Evolutionary conservation across 805 yeast species (phyloP).

Genomic region (Aciculoconidium aculeatum): DNA sequence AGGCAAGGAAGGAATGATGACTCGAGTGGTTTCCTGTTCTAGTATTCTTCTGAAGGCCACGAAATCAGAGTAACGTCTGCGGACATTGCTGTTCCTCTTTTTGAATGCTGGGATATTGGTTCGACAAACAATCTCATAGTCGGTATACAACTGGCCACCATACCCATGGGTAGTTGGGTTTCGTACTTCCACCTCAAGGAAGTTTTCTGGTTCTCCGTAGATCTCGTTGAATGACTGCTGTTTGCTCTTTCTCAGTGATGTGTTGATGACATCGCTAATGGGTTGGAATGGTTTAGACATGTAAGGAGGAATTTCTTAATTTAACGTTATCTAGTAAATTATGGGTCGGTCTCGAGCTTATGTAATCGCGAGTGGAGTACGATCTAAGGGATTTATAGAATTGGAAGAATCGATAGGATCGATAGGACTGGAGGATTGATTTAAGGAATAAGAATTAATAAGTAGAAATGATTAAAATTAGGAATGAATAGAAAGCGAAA

Average conservation of each 20-base stretch:
- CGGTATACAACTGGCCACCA: slow-evolving; percentile 72
- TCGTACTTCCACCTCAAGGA: slow-evolving; percentile 76
- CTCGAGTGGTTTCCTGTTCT: slow-evolving; percentile 71
- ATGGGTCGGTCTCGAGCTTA: too few species aligned
- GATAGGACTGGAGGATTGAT: too few species aligned
- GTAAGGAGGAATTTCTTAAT: too few species aligned
- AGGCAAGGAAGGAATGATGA: slow-evolving; percentile 81
- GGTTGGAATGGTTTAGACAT: slow-evolving; percentile 40
- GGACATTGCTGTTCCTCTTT: slow-evolving; percentile 55
- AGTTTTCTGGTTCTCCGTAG: slow-evolving; percentile 93
- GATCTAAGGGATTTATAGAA: too few species aligned
- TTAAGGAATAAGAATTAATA: too few species aligned
- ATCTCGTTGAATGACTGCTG: slow-evolving; percentile 70
- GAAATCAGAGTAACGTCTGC: slow-evolving; percentile 88
- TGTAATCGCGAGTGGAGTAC: too few species aligned
- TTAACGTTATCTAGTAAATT: too few species aligned
- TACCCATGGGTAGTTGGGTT: slow-evolving; percentile 73
- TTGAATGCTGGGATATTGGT: slow-evolving; percentile 89
- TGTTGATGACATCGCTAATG: slow-evolving; percentile 35
- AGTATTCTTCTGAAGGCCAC: slow-evolving; percentile 71
- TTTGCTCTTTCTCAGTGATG: slow-evolving; percentile 32
- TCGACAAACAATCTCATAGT: slow-evolving; percentile 83
- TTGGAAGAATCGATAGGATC: too few species aligned
- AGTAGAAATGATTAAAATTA: too few species aligned
- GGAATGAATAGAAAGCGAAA: too few species aligned